Evolutionary conservation across 441 rosid species (phyloP).

Genomic region (Capsella rubella): DNA sequence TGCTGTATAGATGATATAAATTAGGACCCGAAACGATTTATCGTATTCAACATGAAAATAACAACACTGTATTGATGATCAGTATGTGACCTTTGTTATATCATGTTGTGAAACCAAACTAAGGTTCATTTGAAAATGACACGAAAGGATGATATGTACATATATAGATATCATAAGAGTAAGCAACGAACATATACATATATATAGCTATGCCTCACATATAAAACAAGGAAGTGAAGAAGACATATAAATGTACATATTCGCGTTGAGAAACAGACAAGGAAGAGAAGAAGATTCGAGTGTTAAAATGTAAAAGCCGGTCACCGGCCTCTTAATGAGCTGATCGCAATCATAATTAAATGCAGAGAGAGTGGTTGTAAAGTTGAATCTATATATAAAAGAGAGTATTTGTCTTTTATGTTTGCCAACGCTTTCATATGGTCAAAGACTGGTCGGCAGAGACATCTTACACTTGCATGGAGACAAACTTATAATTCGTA

Average conservation of each 20-base stretch:
- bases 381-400: slow-evolving; percentile 37
- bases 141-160: slow-evolving; percentile 1
- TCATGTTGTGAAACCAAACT: slow-evolving; percentile 36
- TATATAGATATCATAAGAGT: not conserved
- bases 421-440: slow-evolving; percentile 34
- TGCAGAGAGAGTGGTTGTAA: slow-evolving; percentile 27
- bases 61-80: not conserved
- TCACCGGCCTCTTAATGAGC: slow-evolving; percentile 47
- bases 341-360: slow-evolving; percentile 33
- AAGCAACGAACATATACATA: too few species aligned
- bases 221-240: too few species aligned
- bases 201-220: too few species aligned
- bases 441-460: slow-evolving; percentile 40
- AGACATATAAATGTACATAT: not conserved
- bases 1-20: not conserved
- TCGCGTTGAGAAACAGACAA: slow-evolving; percentile 34
- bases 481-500: slow-evolving; percentile 30
- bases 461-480: slow-evolving; percentile 30
- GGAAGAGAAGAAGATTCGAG: slow-evolving; percentile 32
- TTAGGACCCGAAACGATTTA: not conserved
- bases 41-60: slow-evolving; percentile 38
- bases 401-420: slow-evolving; percentile 43
- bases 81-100: slow-evolving; percentile 14
- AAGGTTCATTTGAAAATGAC: slow-evolving; percentile 34
- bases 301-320: slow-evolving; percentile 41